Evolutionary conservation across 1,284 basidiomycete genomes (phyloP).

Genomic region (Wallemia hederae): DNA sequence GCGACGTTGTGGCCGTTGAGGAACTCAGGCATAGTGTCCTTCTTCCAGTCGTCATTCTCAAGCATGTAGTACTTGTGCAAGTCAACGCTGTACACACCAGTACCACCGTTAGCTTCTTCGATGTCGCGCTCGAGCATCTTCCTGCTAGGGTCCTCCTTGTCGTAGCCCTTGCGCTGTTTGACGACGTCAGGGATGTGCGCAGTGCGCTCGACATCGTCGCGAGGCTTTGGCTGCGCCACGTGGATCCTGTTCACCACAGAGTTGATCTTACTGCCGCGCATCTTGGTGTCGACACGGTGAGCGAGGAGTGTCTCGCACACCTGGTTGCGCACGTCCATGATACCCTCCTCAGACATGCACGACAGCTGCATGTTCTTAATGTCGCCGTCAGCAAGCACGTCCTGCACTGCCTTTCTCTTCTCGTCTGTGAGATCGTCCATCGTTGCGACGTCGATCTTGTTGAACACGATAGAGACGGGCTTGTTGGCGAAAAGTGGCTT

Average conservation of each 20-base stretch:
- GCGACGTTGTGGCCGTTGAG: conserved; percentile 96
- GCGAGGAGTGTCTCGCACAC: conserved; percentile 77
- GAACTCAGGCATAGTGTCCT: conserved; percentile 83
- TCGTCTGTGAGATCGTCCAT: conserved; percentile 50
- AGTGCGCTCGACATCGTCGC: conserved; percentile 54
- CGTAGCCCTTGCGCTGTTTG: conserved; percentile 45
- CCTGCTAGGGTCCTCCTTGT: conserved; percentile 51
- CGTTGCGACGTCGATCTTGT: conserved; percentile 75
- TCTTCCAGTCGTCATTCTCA: conserved; percentile 76
- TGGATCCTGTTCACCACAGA: conserved; percentile 74
- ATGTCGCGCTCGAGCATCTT: conserved; percentile 40
- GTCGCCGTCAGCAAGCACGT: conserved; percentile 42
- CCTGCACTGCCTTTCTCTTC: conserved; percentile 45
- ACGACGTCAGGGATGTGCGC: conserved; percentile 64
- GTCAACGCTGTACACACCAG: conserved; percentile 70
- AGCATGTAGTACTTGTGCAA: conserved; percentile 71
- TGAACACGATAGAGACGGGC: conserved; percentile 69
- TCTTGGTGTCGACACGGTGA: conserved; percentile 68
- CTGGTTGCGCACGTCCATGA: conserved; percentile 73
- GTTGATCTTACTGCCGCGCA: conserved; percentile 76
- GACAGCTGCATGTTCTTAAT: conserved; percentile 54
- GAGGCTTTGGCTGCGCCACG: conserved; percentile 57
- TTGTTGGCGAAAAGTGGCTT: conserved; percentile 81
- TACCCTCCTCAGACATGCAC: conserved; percentile 77
- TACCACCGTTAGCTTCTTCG: conserved; percentile 53